Conservation (phyloP, 331 rosid species). For the Prunus yedoensis region DNA sequence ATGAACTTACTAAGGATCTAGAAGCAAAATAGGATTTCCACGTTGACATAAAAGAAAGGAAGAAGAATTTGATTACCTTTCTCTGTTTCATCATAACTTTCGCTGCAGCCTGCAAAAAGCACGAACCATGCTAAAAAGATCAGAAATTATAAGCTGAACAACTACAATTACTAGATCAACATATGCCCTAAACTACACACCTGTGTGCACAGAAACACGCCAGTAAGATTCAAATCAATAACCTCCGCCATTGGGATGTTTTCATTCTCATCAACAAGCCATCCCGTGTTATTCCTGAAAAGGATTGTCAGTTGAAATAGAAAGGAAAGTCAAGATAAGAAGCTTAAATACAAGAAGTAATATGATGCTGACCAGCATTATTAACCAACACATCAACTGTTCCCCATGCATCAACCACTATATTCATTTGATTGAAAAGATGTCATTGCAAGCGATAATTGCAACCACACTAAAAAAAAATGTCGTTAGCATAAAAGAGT, state of each 20-base stretch:
- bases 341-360: background rate
- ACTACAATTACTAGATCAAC: background rate
- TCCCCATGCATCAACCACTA: constrained; percentile 46
- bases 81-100: constrained; percentile 40
- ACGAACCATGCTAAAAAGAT: background rate
- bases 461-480: background rate
- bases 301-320: background rate
- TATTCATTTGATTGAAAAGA: background rate
- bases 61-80: constrained; percentile 23
- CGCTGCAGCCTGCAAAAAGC: constrained; percentile 36
- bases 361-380: constrained; percentile 32
- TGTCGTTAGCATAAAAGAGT: background rate
- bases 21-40: constrained; percentile 2
- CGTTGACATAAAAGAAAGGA: background rate
- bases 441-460: background rate
- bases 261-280: constrained; percentile 47
- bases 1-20: background rate
- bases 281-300: constrained; percentile 39
- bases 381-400: constrained; percentile 39
- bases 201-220: constrained; percentile 45
- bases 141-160: background rate
- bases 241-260: constrained; percentile 45
- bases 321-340: background rate
- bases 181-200: constrained; percentile 9
- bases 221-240: constrained; percentile 41